Conservation (phyloP, 1,139 yeast species). For the Candida labiduridarum region DNA sequence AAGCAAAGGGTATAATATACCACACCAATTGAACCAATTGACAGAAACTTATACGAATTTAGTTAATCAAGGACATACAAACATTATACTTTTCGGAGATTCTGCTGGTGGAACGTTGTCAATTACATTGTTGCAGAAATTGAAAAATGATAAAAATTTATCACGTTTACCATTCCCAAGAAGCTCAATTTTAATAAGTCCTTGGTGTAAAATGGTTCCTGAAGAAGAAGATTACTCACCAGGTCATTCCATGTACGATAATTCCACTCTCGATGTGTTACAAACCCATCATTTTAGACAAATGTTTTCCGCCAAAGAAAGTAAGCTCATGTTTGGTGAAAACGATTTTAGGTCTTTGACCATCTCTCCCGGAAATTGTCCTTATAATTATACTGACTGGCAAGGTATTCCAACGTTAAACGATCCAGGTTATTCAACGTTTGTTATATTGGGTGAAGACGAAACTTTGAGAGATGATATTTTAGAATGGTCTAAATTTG, state of each 20-base stretch:
- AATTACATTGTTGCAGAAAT: conserved; percentile 29
- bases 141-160: conserved; percentile 18
- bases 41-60: conserved; percentile 32
- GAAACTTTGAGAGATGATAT: conserved; percentile 48
- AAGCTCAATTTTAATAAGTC: conserved; percentile 37
- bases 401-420: conserved; percentile 33
- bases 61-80: conserved; percentile 26
- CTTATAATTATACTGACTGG: conserved; percentile 33
- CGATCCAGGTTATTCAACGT: conserved; percentile 27
- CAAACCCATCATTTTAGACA: conserved; percentile 13
- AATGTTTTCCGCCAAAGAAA: background rate
- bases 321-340: conserved; percentile 16
- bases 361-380: conserved; percentile 21
- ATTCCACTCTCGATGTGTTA: conserved; percentile 34
- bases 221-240: conserved; percentile 19
- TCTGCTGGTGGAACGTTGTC: conserved; percentile 47
- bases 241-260: conserved; percentile 39
- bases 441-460: conserved; percentile 44
- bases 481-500: conserved; percentile 36
- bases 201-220: conserved; percentile 35
- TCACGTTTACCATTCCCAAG: conserved; percentile 28
- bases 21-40: conserved; percentile 39
- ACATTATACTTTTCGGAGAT: conserved; percentile 41
- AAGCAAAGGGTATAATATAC: conserved; percentile 31
- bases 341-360: conserved; percentile 11